Base-by-base conservation (phyloP, 2,329 filamentous ascomycete genomes). In the Alternaria postmessia region DNA sequence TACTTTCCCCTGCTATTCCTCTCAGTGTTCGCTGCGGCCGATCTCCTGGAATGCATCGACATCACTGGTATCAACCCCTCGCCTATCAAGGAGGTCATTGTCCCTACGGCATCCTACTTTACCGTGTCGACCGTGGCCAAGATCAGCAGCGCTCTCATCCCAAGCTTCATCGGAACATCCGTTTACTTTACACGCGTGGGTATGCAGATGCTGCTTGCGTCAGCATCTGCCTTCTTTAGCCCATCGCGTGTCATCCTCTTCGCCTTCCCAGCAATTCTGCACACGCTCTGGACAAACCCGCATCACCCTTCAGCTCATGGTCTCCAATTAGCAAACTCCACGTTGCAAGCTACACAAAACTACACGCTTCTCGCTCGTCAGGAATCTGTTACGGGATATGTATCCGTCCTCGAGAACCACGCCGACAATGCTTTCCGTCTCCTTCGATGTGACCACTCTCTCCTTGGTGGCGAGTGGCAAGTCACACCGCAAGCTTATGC, bases 401-500 rank as follows among this genome's bases (percentile, higher is more conserved):
- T 99, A 43, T 97, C 94, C 0, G 92, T 99, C 1, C 76, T 97
- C 26, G 92, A 99, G 67, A 95, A 89, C 74, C 75, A 84, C 7
- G 67, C 64, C 7, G 80, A 89, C 5, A 83, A 87, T 39, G 86
- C 89, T 1, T 97, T 92, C 79, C 87, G 93, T 2, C 88, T 94
- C 16, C 87, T 99, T 84, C 88, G 95, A 61, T 97, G 93, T 76
- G 95, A 98, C 72, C 95, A 99, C 78, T 97, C 93, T 72, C 84
- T 99, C 32, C 85, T 99, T 1, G 95, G 95, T 41, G 95, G 95
- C 36, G 91, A 97, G 79, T 99, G 94, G 94, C 85, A 90, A 12
- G 78, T 89, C 75, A 86, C 84, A 1, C 75, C 77, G 2, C 61
- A 75, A 47, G 63, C 81, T 30, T 68, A 69, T 26, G 65, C 69